Evolutionary conservation across 495 filamentous ascomycete species (phyloP).

Genomic region (Xylaria acuta): DNA sequence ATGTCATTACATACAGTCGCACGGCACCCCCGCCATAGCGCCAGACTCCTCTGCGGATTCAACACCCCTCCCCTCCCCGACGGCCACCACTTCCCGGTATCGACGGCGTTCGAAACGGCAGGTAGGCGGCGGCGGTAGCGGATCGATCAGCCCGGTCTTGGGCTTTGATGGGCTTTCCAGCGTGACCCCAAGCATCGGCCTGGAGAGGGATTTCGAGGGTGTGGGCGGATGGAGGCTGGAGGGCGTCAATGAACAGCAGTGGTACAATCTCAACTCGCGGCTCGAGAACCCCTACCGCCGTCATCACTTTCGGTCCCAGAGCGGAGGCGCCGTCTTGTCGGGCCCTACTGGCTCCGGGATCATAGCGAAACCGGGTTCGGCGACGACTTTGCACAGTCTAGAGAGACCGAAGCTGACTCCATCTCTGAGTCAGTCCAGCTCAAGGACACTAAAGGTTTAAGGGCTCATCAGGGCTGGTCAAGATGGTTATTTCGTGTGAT

Average conservation of each 20-base stretch:
- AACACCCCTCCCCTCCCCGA: constrained; percentile 20
- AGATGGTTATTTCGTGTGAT: constrained; percentile 36
- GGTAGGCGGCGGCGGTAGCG: constrained; percentile 45
- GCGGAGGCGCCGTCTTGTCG: constrained; percentile 36
- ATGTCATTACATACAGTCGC: constrained; percentile 10
- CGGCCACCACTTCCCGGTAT: constrained; percentile 33
- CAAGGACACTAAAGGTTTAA: constrained; percentile 42
- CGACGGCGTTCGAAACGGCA: constrained; percentile 41
- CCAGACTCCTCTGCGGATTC: constrained; percentile 4
- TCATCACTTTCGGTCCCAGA: constrained; percentile 47
- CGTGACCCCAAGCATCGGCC: constrained; percentile 48
- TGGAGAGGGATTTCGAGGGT: constrained; percentile 81
- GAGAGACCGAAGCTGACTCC: constrained; percentile 32
- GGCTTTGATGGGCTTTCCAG: constrained; percentile 41
- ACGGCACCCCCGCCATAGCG: not conserved
- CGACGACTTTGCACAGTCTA: constrained; percentile 26
- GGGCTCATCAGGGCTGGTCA: constrained; percentile 34
- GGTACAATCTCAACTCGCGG: constrained; percentile 76
- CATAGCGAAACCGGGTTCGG: constrained; percentile 34
- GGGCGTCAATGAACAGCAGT: constrained; percentile 64
- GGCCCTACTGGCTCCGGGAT: constrained; percentile 36
- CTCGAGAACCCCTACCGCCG: constrained; percentile 65
- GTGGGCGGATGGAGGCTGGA: constrained; percentile 76
- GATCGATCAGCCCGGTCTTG: constrained; percentile 41
- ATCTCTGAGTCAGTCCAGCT: constrained; percentile 45